Percentiles rank a stretch among this genome's conserved stretches.
These are phyloP conservation scores for Fomitopsis pulvina DNA, from an alignment of 768 basidiomycete species.

Conservation along the genomic window DNA sequence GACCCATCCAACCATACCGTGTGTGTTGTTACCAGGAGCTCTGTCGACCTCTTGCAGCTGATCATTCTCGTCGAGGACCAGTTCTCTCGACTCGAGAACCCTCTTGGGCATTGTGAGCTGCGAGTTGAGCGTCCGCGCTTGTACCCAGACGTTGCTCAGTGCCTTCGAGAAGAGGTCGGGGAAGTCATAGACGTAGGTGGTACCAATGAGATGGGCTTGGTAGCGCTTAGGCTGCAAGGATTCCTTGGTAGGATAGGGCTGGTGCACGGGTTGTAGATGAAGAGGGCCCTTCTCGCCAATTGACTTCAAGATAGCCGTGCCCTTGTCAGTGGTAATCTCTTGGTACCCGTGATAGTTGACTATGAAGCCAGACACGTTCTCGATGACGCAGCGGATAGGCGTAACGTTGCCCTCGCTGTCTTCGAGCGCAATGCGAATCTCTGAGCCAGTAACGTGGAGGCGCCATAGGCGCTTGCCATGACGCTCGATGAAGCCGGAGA, in stretches of 20 bases:
- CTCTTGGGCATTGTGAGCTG: slow-evolving; percentile 69
- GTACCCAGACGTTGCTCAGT: slow-evolving; percentile 86
- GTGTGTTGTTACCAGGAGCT: slow-evolving; percentile 88
- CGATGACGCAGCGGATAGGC: slow-evolving; percentile 95
- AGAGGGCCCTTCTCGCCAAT: slow-evolving; percentile 97
- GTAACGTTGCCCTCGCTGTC: slow-evolving; percentile 93
- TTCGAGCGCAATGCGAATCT: slow-evolving; percentile 92
- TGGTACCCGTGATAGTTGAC: slow-evolving; percentile 98
- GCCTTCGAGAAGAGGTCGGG: slow-evolving; percentile 98
- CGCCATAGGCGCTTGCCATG: slow-evolving; percentile 99
- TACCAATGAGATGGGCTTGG: slow-evolving; percentile 96
- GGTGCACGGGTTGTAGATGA: slow-evolving; percentile 91
- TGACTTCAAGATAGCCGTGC: slow-evolving; percentile 92
- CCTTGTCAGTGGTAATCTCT: slow-evolving; percentile 94
- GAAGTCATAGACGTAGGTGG: slow-evolving; percentile 99
- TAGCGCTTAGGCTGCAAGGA: slow-evolving; percentile 98
- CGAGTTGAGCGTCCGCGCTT: slow-evolving; percentile 56
- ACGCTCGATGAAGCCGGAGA: slow-evolving; percentile 98
- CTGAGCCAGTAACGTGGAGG: slow-evolving; percentile 94
- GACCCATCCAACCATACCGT: slow-evolving; percentile 98
- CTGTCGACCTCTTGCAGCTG: slow-evolving; percentile 86
- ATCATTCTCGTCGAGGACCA: slow-evolving; percentile 92
- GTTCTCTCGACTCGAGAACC: slow-evolving; percentile 78
- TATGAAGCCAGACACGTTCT: slow-evolving; percentile 98
- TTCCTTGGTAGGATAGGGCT: slow-evolving; percentile 94